Base-by-base conservation (phyloP, 2,329 filamentous ascomycete genomes). In the Echinosphaeria canescens region DNA sequence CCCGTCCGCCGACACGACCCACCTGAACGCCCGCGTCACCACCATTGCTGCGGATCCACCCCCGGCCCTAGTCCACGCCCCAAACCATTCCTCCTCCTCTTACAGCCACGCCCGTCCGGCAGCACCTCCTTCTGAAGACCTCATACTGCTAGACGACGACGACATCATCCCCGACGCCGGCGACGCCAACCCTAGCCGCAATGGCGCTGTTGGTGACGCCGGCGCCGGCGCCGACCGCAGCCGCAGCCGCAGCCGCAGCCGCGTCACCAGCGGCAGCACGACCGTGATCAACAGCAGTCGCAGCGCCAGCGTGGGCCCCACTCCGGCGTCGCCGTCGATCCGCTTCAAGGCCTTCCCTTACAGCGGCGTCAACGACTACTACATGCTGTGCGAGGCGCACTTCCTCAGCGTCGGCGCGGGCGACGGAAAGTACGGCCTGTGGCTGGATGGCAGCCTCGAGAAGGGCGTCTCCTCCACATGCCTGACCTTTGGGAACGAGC, bases 301-400 rank as follows among this genome's bases (percentile, higher is more conserved):
- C n/a, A n/a, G n/a, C n/a, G n/a, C n/a, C n/a, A n/a, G n/a, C n/a
- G n/a, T n/a, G n/a, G n/a, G n/a, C n/a, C n/a, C n/a, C n/a, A n/a
- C n/a, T n/a, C 62, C 58, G 15, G 68, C 69, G 4, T 65, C 70
- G 4, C 78, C 85, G 33, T 62, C 70, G 15, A 80, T 95, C 37
- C 71, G 88, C 13, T 98, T 98, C 62, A 93, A 92, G 50, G 85
- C 85, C 0, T 98, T 95, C 40, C 84, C 85, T 0, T 95, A 93
- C 43, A 90, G 78, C 30, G 88, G 88, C 5, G 66, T 91, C 22
- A 95, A 98, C 46, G 88, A 95, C 48, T 98, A 91, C 46, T 81
- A 85, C 55, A 88, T 95, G 37, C 76, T 90, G 41, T 95, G 85
- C 49, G 82, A 95, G 50, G 59, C 68, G 3, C 66, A 72, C 14